A percentile compares a stretch with the other conserved stretches of the same genome.
These are phyloP conservation scores for Penicillium simplicissimum DNA, from an alignment of 495 filamentous ascomycete species.

Conservation along the genomic window DNA sequence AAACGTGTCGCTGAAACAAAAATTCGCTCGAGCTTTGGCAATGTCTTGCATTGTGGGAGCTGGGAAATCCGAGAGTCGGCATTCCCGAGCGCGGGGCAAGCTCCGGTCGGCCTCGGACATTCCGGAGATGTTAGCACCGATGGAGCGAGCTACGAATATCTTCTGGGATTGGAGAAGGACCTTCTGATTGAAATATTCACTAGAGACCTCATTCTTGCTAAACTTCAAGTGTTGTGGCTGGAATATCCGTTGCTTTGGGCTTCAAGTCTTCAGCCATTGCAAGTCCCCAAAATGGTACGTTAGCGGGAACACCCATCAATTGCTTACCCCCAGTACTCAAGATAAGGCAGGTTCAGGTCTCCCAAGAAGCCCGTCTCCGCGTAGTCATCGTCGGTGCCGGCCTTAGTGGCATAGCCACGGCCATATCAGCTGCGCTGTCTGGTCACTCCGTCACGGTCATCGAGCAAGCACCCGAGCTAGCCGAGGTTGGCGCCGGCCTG, in stretches of 20 bases:
- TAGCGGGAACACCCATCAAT: not conserved
- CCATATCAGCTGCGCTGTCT: conserved; percentile 58
- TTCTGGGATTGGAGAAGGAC: not conserved
- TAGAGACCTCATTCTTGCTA: not conserved
- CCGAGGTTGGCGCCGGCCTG: conserved; percentile 54
- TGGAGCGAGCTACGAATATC: not conserved
- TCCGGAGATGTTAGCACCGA: not conserved
- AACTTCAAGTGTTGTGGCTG: not conserved
- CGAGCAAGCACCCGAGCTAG: conserved; percentile 62
- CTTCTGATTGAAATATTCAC: not conserved
- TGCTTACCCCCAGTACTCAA: not conserved
- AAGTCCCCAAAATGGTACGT: conserved; percentile 17
- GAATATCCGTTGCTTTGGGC: not conserved
- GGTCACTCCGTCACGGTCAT: conserved; percentile 64
- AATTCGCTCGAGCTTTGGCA: not conserved
- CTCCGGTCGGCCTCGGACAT: conserved; percentile 3
- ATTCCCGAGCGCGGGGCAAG: conserved; percentile 18
- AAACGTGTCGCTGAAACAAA: not conserved
- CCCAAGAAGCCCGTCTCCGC: conserved; percentile 27
- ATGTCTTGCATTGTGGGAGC: not conserved
- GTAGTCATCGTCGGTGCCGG: conserved; percentile 42
- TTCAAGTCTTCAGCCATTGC: not conserved
- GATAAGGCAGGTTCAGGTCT: conserved; percentile 7
- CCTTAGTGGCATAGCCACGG: conserved; percentile 65
- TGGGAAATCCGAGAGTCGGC: conserved; percentile 16